Base-by-base conservation (phyloP, 179 eudicot genomes). In the Beta macrorhiza region DNA sequence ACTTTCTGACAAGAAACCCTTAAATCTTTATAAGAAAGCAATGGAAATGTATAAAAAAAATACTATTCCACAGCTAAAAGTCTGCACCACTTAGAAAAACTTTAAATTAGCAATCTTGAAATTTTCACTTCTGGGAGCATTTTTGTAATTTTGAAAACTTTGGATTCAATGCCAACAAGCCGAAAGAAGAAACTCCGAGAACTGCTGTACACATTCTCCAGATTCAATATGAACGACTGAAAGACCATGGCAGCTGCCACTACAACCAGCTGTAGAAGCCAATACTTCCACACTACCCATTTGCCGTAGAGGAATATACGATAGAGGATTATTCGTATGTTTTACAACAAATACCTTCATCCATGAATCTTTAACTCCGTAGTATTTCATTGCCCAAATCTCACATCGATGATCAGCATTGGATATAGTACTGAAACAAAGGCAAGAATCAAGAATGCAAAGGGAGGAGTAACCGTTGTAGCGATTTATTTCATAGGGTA, bases 321-420 rank as follows among this genome's bases (percentile, higher is more conserved):
- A 0, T 19, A 25, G 0, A 57, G 5, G 15, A 25, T 19, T 0
- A 5, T 7, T 11, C 0, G 32, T 53, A 11, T 7, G 42, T 32
- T 32, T 32, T n/a, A 76, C 44, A 45, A 63, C 58, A 47, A 45
- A 20, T 14, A 62, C 58, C 71, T 45, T 76, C 65, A 76, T 70
- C 79, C 79, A 76, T 62, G 79, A 76, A 4, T 76, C 70, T n/a
- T 47, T 22, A 4, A 45, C n/a, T 0, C 71, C 70, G 51, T 76
- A 76, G 22, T 76, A 58, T 14, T 76, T 76, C 71, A 67, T 67
- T 1, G 32, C 45, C 71, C 71, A 67, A 67, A 67, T 32, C 9
- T 67, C 71, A 67, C 71, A 32, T 32, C 2, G 19, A 32, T 8
- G 44, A 67, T 32, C 3, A 10, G 4, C 0, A 7, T 11, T 67